These are phyloP conservation scores for Ceratocystis colombiana DNA, from an alignment of 2,329 filamentous ascomycete species.

Conservation along the genomic window DNA sequence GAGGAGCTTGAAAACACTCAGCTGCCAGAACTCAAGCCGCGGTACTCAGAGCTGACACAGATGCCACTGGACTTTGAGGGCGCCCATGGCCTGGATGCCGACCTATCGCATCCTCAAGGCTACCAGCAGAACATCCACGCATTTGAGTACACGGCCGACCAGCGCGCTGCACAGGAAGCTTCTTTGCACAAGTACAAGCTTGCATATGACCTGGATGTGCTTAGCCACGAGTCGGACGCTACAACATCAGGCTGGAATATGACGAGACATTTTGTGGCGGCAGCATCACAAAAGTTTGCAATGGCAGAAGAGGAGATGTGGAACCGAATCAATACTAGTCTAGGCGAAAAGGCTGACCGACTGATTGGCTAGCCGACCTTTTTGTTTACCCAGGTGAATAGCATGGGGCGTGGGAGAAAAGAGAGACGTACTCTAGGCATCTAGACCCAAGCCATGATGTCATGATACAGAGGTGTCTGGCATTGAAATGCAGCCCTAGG, in stretches of 20 bases:
- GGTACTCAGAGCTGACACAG: neutral
- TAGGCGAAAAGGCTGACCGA: neutral
- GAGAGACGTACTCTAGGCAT: neutral
- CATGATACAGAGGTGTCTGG: neutral
- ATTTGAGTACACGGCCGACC: conserved; percentile 42
- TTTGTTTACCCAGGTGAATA: too few species aligned
- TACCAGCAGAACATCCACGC: conserved; percentile 49
- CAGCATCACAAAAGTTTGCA: conserved; percentile 47
- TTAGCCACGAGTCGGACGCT: conserved; percentile 42
- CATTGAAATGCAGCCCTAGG: conserved; percentile 3
- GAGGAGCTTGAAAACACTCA: neutral
- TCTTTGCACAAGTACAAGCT: conserved; percentile 29
- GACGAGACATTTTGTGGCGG: conserved; percentile 39
- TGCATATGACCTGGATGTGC: conserved; percentile 28
- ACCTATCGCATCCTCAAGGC: conserved; percentile 42
- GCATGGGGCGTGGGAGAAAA: neutral
- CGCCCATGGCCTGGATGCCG: conserved; percentile 36
- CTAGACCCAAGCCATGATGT: conserved; percentile 5
- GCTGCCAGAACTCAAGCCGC: neutral
- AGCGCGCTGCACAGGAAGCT: conserved; percentile 36
- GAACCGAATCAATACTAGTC: conserved; percentile 32
- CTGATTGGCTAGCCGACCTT: neutral
- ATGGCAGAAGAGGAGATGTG: conserved; percentile 53
- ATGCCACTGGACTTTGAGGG: neutral
- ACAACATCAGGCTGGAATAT: conserved; percentile 41